Percentiles rank a stretch among this genome's conserved stretches.
Conservation (phyloP, 2,329 filamentous ascomycete genomes). For the Clonostachys rosea region DNA sequence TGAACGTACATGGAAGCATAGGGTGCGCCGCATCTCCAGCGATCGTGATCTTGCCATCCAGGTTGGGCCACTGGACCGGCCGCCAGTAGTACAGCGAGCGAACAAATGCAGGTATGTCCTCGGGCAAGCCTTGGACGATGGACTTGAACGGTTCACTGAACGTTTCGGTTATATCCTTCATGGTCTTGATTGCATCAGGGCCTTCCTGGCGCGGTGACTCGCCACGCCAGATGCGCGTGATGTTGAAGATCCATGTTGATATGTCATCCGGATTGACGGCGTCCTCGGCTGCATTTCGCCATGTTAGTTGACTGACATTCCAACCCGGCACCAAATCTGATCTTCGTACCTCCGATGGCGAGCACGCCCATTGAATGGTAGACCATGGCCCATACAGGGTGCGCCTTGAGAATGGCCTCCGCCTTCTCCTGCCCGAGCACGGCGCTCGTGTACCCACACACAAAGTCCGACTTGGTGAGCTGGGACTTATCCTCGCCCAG, state of each 20-base stretch:
- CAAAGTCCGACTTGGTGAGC: not conserved
- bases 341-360: conserved; percentile 1
- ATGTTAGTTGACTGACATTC: not conserved
- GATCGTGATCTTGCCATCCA: conserved; percentile 1
- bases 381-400: conserved; percentile 3
- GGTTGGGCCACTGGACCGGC: conserved; percentile 1
- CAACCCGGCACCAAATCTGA: not conserved
- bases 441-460: conserved; percentile 1
- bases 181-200: not conserved
- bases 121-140: not conserved
- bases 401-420: not conserved
- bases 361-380: conserved; percentile 2
- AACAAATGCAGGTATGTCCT: not conserved
- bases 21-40: no score
- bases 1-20: no score
- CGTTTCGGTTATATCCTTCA: not conserved
- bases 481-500: not conserved
- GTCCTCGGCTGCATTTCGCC: not conserved
- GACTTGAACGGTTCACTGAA: conserved; percentile 3
- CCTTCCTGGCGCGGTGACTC: conserved; percentile 2
- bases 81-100: conserved; percentile 1
- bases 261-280: conserved; percentile 1
- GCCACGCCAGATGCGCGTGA: conserved; percentile 5
- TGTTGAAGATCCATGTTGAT: conserved; percentile 3
- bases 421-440: not conserved